Conservation (phyloP, 1,284 basidiomycete species). For the Ustilago sp. region DNA sequence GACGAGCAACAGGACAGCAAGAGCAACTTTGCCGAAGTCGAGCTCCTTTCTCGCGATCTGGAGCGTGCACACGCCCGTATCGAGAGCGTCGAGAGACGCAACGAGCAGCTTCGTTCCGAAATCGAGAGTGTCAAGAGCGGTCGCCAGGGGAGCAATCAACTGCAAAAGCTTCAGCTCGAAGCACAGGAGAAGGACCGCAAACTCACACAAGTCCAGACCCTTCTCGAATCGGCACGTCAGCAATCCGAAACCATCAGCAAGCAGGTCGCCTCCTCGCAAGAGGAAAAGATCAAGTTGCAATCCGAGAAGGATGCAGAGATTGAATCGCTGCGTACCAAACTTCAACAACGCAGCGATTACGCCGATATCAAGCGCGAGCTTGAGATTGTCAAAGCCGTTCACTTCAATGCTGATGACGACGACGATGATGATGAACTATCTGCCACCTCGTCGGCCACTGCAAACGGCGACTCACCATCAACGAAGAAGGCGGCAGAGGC, state of each 20-base stretch:
- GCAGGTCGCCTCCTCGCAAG: conserved; percentile 83
- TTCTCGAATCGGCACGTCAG: conserved; percentile 36
- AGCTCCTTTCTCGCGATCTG: conserved; percentile 82
- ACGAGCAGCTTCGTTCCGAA: conserved; percentile 90
- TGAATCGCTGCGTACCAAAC: conserved; percentile 76
- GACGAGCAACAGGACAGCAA: conserved; percentile 8
- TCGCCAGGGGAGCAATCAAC: conserved; percentile 71
- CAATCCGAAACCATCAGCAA: conserved; percentile 63
- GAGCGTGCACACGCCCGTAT: conserved; percentile 92
- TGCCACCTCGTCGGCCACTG: not conserved
- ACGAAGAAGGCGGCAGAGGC: conserved; percentile 67
- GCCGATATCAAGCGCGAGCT: conserved; percentile 76
- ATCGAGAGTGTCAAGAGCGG: conserved; percentile 76
- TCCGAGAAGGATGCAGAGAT: conserved; percentile 78
- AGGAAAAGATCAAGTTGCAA: conserved; percentile 78
- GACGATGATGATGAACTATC: conserved; percentile 71
- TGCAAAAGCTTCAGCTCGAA: conserved; percentile 79
- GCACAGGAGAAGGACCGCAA: conserved; percentile 41
- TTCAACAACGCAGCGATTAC: conserved; percentile 75
- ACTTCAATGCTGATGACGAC: conserved; percentile 71
- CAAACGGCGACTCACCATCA: conserved; percentile 7
- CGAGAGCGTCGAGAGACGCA: conserved; percentile 89
- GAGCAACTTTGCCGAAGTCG: conserved; percentile 36
- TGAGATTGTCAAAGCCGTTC: conserved; percentile 56
- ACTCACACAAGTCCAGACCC: conserved; percentile 28